phyloP scores from a whole-genome alignment of 2,329 filamentous ascomycete genomes.

The Dactylellina haptotyla region DNA sequence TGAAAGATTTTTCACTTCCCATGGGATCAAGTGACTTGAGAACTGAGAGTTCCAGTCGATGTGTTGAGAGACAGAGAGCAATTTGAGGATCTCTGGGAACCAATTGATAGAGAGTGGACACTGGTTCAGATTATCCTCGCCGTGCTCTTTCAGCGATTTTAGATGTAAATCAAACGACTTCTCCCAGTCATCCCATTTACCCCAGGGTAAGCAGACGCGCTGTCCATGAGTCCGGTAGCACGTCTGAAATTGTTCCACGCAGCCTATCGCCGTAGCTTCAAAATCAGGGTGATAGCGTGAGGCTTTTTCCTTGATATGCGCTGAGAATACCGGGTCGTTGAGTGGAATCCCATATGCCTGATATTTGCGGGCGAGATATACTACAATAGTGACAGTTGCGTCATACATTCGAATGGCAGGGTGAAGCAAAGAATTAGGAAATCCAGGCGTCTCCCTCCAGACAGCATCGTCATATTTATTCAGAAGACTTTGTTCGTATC shows the following conservation, averaged over 20 bases:
- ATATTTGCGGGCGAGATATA: not conserved
- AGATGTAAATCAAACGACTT: no score
- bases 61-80: no score
- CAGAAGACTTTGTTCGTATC: not conserved
- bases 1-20: no score
- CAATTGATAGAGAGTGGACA: no score
- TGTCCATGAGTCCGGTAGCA: not conserved
- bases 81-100: no score
- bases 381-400: not conserved
- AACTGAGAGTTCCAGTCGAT: no score
- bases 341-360: not conserved
- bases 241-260: not conserved
- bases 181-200: not conserved
- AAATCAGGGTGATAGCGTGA: not conserved
- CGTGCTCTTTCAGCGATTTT: no score
- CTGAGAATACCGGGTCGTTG: constrained; percentile 5
- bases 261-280: constrained; percentile 7
- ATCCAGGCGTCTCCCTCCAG: not conserved
- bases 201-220: not conserved
- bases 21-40: no score
- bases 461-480: no score
- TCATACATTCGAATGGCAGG: not conserved
- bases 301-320: not conserved
- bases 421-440: not conserved
- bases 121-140: no score